Conservation (phyloP, 2,329 filamentous ascomycete genomes). For the Neocatenulostroma microsporum region DNA sequence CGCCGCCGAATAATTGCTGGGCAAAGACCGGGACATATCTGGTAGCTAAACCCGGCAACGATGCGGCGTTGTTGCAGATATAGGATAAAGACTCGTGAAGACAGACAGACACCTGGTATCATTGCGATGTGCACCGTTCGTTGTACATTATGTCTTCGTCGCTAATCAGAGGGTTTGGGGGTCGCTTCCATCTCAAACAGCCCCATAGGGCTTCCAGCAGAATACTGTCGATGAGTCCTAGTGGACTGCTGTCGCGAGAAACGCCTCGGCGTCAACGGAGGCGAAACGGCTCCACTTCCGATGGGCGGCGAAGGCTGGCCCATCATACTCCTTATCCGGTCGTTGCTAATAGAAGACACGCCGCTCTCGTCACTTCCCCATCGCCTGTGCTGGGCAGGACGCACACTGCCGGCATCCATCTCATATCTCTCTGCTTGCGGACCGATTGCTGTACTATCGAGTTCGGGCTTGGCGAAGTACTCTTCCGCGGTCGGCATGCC, state of each 20-base stretch:
- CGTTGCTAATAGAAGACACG: neutral
- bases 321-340: neutral
- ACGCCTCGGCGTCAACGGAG: neutral
- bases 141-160: no score
- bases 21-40: no score
- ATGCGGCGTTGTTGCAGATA: no score
- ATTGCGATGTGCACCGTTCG: no score
- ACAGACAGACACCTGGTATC: no score
- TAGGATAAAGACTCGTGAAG: no score
- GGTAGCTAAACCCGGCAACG: no score
- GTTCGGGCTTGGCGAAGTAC: neutral
- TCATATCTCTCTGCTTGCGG: neutral
- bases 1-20: no score
- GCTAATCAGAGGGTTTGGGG: no score
- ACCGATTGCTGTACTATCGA: neutral
- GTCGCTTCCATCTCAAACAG: neutral
- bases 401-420: neutral
- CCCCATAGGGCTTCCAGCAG: neutral
- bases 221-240: no score
- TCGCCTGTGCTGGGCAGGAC: neutral
- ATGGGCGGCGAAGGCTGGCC: neutral
- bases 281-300: neutral
- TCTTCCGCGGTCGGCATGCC: neutral
- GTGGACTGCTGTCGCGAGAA: neutral
- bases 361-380: neutral